Evolutionary conservation across 2,329 filamentous ascomycete species (phyloP), one percentile per base, ranked within the genome.

Genomic region (Pseudopyricularia cyperi): DNA sequence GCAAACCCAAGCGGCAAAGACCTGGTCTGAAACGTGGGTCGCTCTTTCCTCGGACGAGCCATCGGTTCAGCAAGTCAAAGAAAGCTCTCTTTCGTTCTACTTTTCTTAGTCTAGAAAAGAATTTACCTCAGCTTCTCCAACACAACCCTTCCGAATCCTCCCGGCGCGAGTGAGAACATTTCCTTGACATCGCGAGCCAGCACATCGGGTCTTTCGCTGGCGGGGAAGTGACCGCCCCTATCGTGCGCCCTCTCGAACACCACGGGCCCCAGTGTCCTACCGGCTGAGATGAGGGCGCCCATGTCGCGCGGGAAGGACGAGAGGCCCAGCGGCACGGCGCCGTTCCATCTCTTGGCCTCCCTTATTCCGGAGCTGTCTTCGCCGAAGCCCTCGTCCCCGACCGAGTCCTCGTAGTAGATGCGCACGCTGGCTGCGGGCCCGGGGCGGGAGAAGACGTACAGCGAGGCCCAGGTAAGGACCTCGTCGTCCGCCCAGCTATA

Each of bases 401-500:
- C 11, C 46, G 28, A 32, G 26, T 48, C 46, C 64, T 89, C 86
- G 59, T 89, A 89, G 65, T 91, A 91, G 48, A 89, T 87, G 7
- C 82, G 66, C 8, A 79, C 61, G 54, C 76, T 80, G 0, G 86
- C 83, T 1, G 80, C 81, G 0, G 86, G 81, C 0, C 87, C 85
- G 1, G 84, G 82, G 0, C 68, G 74, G 8, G 78, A 82, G 66
- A 89, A 89, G 61, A 76, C 80, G 63, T 90, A 90, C 37, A 90
- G 75, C 49, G 73, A 79, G 1, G 89, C 66, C 87, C 85, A 91
- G 0, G 81, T 87, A 26, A 87, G 66, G 8, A 90, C 74, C 66
- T 90, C 85, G 52, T 89, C 84, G 55, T 88, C 82, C 0, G 79
- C 83, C 85, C 85, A 90, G 0, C 76, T 68, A 60, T 89, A 89